Evolutionary conservation across 148 eudicot species (phyloP).

Genomic region (Euryodendron excelsum): DNA sequence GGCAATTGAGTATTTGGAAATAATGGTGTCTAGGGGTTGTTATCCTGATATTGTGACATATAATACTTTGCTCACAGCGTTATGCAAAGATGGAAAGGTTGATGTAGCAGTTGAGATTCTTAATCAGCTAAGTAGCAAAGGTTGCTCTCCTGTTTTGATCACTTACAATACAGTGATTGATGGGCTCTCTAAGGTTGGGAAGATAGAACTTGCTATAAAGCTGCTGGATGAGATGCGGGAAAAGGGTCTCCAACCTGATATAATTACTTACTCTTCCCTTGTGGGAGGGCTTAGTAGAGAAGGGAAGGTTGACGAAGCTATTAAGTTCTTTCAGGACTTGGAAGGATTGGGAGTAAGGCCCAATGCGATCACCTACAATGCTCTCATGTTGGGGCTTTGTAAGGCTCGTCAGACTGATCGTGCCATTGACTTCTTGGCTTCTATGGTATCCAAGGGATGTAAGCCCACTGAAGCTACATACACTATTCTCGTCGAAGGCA

Average conservation of each 20-base stretch:
- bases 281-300: slow-evolving; percentile 58
- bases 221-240: slow-evolving; percentile 51
- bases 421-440: slow-evolving; percentile 54
- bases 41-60: slow-evolving; percentile 78
- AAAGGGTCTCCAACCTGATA: slow-evolving; percentile 56
- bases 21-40: slow-evolving; percentile 69
- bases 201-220: slow-evolving; percentile 43
- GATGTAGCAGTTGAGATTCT: slow-evolving; percentile 59
- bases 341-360: slow-evolving; percentile 49
- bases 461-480: slow-evolving; percentile 56
- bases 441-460: slow-evolving; percentile 57
- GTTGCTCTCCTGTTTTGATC: slow-evolving; percentile 59
- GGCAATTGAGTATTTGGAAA: slow-evolving; percentile 60
- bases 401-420: slow-evolving; percentile 51
- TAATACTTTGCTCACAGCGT: slow-evolving; percentile 59
- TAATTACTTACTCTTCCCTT: slow-evolving; percentile 50
- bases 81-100: slow-evolving; percentile 73
- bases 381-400: slow-evolving; percentile 58
- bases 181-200: slow-evolving; percentile 49
- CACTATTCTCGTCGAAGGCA: slow-evolving; percentile 52
- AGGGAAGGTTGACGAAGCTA: slow-evolving; percentile 56
- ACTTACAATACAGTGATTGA: slow-evolving; percentile 66
- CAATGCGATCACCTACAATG: slow-evolving; percentile 52
- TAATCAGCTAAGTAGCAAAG: slow-evolving; percentile 55
- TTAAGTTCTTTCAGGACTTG: slow-evolving; percentile 41